Evolutionary conservation across 2,329 filamentous ascomycete species (phyloP).

Genomic region (Trichoderma sp.): DNA sequence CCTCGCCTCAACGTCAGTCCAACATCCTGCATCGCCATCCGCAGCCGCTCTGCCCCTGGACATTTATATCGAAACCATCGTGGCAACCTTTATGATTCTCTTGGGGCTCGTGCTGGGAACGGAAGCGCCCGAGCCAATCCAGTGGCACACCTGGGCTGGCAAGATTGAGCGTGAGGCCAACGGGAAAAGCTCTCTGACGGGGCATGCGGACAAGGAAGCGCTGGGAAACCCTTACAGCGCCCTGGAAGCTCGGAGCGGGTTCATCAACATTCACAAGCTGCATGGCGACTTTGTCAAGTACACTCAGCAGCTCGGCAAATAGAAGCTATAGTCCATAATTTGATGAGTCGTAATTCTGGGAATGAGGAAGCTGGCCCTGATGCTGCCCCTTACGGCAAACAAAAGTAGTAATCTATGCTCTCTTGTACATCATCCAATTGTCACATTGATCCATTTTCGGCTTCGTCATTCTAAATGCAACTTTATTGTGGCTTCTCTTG

Average conservation of each 20-base stretch:
- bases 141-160: constrained; percentile 79
- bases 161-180: constrained; percentile 78
- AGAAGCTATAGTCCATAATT: not conserved
- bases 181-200: constrained; percentile 55
- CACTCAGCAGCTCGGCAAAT: constrained; percentile 53
- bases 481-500: not conserved
- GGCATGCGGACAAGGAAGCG: constrained; percentile 66
- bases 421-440: not conserved
- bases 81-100: constrained; percentile 78
- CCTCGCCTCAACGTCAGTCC: constrained; percentile 61
- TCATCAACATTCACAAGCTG: constrained; percentile 83
- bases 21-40: constrained; percentile 47
- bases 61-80: constrained; percentile 82
- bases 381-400: too few species aligned
- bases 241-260: constrained; percentile 79
- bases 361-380: not conserved
- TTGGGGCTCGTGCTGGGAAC: constrained; percentile 79
- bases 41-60: constrained; percentile 71
- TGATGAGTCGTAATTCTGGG: constrained; percentile 1
- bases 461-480: not conserved
- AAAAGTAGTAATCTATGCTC: too few species aligned
- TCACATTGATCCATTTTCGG: not conserved
- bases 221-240: constrained; percentile 77
- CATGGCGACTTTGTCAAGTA: constrained; percentile 71
- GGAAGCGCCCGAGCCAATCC: constrained; percentile 79